phyloP scores from a whole-genome alignment of 140 eudicot species.

The Erigeron philadelphicus region DNA sequence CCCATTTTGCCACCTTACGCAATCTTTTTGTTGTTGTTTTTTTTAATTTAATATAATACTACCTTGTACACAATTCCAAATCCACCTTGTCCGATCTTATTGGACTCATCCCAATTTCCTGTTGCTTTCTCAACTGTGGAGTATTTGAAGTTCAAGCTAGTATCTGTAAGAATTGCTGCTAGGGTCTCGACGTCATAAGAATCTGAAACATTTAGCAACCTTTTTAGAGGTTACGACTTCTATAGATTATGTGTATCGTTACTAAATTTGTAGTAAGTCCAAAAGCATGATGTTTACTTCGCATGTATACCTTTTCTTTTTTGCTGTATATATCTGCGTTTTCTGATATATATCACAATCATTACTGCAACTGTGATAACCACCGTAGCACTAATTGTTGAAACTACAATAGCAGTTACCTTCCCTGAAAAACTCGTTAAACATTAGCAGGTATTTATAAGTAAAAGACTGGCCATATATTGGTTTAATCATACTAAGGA shows the following conservation, averaged over 20 bases:
- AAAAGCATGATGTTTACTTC: no score
- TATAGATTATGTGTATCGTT: no score
- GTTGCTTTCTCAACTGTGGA: constrained; percentile 61
- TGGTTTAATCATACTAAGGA: no score
- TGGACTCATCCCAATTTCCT: constrained; percentile 44
- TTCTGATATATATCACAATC: neutral
- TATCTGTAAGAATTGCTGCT: constrained; percentile 46
- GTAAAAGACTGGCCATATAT: no score
- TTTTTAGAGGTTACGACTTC: neutral
- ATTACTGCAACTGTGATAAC: neutral
- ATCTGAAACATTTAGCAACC: constrained; percentile 17
- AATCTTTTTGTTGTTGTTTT: no score
- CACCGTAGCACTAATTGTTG: constrained; percentile 41
- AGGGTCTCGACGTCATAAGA: constrained; percentile 34
- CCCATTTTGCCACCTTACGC: neutral
- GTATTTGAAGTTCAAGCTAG: constrained; percentile 63
- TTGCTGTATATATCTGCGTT: constrained; percentile 36
- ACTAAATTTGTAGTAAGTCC: no score
- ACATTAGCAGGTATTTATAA: no score
- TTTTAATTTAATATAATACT: neutral
- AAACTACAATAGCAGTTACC: neutral
- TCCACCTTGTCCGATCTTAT: constrained; percentile 76
- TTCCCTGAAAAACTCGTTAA: constrained; percentile 34
- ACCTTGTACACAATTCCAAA: constrained; percentile 76
- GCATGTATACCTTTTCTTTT: constrained; percentile 40